Conservation (phyloP, 768 basidiomycete genomes). For the Clathrus columnatus region DNA sequence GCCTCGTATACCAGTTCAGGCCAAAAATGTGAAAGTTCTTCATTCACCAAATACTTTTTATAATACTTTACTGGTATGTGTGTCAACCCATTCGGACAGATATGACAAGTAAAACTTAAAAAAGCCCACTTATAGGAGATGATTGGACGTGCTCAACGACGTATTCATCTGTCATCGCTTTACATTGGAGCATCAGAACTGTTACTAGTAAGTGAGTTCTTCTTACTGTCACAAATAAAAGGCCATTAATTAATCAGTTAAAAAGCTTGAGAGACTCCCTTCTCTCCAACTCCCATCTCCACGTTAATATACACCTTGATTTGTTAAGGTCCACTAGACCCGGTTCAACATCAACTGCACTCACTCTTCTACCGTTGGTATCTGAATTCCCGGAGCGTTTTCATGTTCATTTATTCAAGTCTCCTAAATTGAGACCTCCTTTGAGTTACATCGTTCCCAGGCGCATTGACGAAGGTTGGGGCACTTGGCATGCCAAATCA, state of each 20-base stretch:
- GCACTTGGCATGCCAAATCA: slow-evolving; percentile 95
- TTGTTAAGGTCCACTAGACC: slow-evolving; percentile 71
- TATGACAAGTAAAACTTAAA: too few relatives aligned
- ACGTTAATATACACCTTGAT: slow-evolving; percentile 70
- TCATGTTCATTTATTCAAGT: slow-evolving; percentile 75
- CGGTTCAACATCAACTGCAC: slow-evolving; percentile 59
- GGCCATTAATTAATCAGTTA: slow-evolving; percentile 43
- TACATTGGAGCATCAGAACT: slow-evolving; percentile 78
- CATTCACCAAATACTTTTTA: slow-evolving; percentile 54
- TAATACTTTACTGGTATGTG: slow-evolving; percentile 41
- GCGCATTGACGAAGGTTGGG: slow-evolving; percentile 97
- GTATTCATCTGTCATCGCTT: slow-evolving; percentile 85
- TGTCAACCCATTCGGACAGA: neutral
- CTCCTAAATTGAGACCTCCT: slow-evolving; percentile 72
- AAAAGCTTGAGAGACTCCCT: slow-evolving; percentile 56
- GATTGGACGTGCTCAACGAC: slow-evolving; percentile 63
- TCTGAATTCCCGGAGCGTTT: slow-evolving; percentile 64
- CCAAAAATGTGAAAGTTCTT: slow-evolving; percentile 45
- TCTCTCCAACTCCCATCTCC: slow-evolving; percentile 46
- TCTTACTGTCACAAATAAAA: neutral
- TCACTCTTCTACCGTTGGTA: slow-evolving; percentile 62
- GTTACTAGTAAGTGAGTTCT: slow-evolving; percentile 55
- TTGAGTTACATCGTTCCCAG: slow-evolving; percentile 75
- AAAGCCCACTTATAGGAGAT: slow-evolving; percentile 46
- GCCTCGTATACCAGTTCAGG: slow-evolving; percentile 39